These are phyloP conservation scores for Pleurotus tuber-regium DNA, from an alignment of 768 basidiomycete species.

Conservation along the genomic window DNA sequence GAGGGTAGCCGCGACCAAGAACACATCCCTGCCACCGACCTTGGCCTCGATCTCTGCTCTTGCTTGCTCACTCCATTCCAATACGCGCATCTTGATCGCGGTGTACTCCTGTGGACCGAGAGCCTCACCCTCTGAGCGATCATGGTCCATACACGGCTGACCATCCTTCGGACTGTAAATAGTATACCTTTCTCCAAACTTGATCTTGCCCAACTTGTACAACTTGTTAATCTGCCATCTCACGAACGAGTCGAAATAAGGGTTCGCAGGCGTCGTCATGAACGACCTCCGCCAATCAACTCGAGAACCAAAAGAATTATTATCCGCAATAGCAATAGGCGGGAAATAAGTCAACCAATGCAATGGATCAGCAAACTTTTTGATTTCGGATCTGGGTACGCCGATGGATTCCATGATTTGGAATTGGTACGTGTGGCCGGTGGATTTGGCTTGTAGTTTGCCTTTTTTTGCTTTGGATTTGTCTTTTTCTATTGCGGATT, in stretches of 20 bases:
- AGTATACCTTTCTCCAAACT: conserved; percentile 97
- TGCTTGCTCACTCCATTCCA: conserved; percentile 76
- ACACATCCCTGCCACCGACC: conserved; percentile 78
- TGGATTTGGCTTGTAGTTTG: conserved; percentile 89
- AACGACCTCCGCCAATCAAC: conserved; percentile 97
- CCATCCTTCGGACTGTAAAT: conserved; percentile 99
- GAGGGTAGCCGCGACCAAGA: conserved; percentile 92
- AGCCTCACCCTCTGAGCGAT: conserved; percentile 92
- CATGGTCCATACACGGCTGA: conserved; percentile 99
- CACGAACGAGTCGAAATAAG: conserved; percentile 96
- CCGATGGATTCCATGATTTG: conserved; percentile 97
- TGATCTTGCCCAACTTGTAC: conserved; percentile 84
- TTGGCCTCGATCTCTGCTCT: conserved; percentile 62
- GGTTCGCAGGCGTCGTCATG: conserved; percentile 92
- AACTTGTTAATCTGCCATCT: conserved; percentile 98
- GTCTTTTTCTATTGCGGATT: conserved; percentile 37
- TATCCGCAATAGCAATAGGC: conserved; percentile 84
- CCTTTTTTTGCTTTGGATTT: conserved; percentile 92
- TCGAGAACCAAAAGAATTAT: conserved; percentile 86
- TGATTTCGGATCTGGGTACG: conserved; percentile 85
- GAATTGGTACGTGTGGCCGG: conserved; percentile 95
- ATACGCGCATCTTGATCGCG: conserved; percentile 90
- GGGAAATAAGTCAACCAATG: conserved; percentile 96
- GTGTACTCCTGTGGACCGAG: conserved; percentile 96
- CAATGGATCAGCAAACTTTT: conserved; percentile 93